Base-by-base conservation (phyloP, 805 yeast genomes). In the Kodamaea jinghongensis region DNA sequence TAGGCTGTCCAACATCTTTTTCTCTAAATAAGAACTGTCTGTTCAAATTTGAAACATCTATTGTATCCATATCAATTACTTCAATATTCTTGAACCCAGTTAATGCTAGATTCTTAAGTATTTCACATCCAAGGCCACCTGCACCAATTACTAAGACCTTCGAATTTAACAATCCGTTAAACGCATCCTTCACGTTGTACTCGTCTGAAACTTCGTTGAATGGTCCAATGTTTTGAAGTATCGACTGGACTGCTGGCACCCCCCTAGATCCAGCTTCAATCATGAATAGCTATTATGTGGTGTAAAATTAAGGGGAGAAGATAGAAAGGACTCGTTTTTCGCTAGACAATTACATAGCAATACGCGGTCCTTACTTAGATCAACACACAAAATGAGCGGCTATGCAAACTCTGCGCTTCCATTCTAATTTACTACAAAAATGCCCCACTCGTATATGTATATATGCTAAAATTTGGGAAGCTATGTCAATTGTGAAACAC, bases 61-160 rank as follows among this genome's bases (percentile, higher is more conserved):
- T 83, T 2, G 86, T 83, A 57, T 85, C 95, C 91, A 85, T 84
- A 54, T 85, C 95, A 28, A 85, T 81, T 8, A 86, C 75, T 42
- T 81, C 78, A 22, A 86, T 76, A 34, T 78, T 61, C 42, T 63
- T 63, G 53, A 86, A 81, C 4, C 91, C 91, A n/a, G 79, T 69
- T 23, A 81, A 62, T 1, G 86, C 86, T 37, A 86, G 65, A 56
- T 83, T 75, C 60, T 86, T 86, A 33, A 85, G 60, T 22, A 85
- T 81, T 58, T 86, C 93, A 61, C 95, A 85, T 3, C 95, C 95
- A 16, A 85, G 63, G 0, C 95, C 95, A 1, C 95, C 95, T 1
- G 91, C 91, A 1, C 95, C 95, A 32, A 84, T 73, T 6, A 78
- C 77, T 17, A 70, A 49, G 4, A 70, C 48, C 20, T 53, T 56